Conservation (phyloP, 2,329 filamentous ascomycete species). For the Diaporthe citrichinensis region DNA sequence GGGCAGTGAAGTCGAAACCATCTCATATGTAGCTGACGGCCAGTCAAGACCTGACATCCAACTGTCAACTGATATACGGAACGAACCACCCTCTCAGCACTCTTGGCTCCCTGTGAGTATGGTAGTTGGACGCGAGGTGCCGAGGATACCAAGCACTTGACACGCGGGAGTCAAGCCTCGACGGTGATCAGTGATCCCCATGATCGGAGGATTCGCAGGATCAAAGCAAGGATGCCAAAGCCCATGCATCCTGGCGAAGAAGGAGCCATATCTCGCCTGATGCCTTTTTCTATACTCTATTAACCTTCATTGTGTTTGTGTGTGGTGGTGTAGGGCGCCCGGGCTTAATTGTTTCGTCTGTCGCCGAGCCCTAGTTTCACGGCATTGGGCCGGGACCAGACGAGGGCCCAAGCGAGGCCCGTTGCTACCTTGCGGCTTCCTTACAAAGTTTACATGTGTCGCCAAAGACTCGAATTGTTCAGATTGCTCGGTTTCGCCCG, state of each 20-base stretch:
- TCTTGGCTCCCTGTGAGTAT: not conserved
- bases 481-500: constrained; percentile 28
- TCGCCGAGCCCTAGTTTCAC: constrained; percentile 17
- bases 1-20: not conserved
- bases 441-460: not conserved
- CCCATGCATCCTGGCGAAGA: not conserved
- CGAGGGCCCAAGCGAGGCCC: not conserved
- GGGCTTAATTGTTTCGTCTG: constrained; percentile 33
- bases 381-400: not conserved
- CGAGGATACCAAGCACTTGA: not conserved
- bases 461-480: not conserved
- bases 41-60: constrained; percentile 22
- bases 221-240: not conserved
- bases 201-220: constrained; percentile 20
- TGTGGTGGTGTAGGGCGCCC: not conserved
- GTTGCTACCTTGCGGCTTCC: constrained; percentile 3
- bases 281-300: no score
- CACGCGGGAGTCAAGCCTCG: constrained; percentile 1
- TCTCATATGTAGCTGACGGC: not conserved
- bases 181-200: constrained; percentile 18
- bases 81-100: constrained; percentile 10
- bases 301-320: not conserved
- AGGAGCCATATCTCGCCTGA: not conserved
- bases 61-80: constrained; percentile 8
- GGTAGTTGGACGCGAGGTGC: not conserved